These are phyloP conservation scores for Globisporangium perplexum DNA, from an alignment of 352 stramenopile genomes.

Conservation along the genomic window DNA sequence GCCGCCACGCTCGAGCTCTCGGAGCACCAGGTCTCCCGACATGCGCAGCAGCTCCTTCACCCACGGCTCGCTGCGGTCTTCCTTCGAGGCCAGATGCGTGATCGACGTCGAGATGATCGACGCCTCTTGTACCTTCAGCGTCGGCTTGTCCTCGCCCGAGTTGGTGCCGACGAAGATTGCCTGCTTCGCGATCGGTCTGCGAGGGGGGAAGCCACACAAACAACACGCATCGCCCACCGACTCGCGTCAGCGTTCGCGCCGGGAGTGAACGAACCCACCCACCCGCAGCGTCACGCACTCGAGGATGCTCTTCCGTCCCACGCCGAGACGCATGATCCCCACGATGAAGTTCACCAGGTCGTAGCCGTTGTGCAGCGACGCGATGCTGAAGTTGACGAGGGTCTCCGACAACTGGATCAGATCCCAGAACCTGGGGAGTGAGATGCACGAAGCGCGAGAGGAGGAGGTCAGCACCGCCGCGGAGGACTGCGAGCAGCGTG, in stretches of 20 bases:
- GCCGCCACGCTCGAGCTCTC: constrained; percentile 17
- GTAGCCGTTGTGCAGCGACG: constrained; percentile 35
- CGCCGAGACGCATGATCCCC: constrained; percentile 44
- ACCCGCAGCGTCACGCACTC: constrained; percentile 24
- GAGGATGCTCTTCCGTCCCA: constrained; percentile 50
- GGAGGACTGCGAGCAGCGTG: not conserved
- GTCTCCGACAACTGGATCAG: constrained; percentile 58
- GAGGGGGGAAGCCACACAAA: not conserved
- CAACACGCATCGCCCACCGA: not conserved
- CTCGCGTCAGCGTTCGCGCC: not conserved
- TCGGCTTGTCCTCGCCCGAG: constrained; percentile 11
- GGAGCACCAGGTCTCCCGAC: constrained; percentile 29
- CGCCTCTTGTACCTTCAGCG: constrained; percentile 36
- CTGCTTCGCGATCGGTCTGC: constrained; percentile 47
- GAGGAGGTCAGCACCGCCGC: not conserved
- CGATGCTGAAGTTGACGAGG: constrained; percentile 60
- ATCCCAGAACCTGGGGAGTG: constrained; percentile 45
- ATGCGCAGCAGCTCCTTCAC: constrained; percentile 35
- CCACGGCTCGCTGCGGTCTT: constrained; percentile 42
- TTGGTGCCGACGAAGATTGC: constrained; percentile 26
- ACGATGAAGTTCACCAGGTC: constrained; percentile 36
- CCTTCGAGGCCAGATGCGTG: constrained; percentile 42
- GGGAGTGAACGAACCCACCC: not conserved
- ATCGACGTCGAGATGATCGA: constrained; percentile 44
- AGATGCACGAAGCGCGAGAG: not conserved